phyloP scores from a whole-genome alignment of 148 eudicot species.

The Vaccinium vitisidaea region DNA sequence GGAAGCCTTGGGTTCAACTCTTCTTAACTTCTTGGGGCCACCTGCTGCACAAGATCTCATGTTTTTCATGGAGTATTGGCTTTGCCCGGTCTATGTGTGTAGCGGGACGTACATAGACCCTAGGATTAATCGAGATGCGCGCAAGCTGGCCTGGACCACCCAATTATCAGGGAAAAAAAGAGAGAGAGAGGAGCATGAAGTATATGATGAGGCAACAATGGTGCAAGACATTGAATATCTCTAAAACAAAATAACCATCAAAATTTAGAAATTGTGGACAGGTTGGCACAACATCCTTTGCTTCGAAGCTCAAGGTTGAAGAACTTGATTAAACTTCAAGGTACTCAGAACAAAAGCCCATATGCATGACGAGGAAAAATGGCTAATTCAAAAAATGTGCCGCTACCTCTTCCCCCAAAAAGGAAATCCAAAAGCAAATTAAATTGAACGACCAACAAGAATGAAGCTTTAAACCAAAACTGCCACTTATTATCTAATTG shows the following conservation, averaged over 20 bases:
- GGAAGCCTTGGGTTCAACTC: too few relatives aligned
- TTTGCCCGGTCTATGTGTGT: too few relatives aligned
- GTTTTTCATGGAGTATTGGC: too few relatives aligned
- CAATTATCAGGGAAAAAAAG: too few relatives aligned
- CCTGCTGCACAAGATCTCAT: too few relatives aligned
- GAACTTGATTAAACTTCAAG: neutral
- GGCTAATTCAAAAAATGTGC: neutral
- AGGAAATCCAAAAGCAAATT: neutral
- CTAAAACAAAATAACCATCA: slow-evolving; percentile 4
- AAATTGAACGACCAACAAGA: neutral
- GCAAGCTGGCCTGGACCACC: too few relatives aligned
- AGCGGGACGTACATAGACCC: too few relatives aligned
- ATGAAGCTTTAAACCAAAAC: neutral
- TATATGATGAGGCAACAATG: neutral
- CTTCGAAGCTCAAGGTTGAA: neutral
- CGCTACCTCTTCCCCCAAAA: neutral
- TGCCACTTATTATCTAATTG: neutral
- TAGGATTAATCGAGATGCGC: too few relatives aligned
- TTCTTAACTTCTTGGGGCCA: too few relatives aligned
- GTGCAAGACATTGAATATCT: neutral
- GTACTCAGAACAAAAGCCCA: neutral
- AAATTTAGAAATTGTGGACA: neutral
- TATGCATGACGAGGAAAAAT: neutral
- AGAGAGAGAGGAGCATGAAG: neutral
- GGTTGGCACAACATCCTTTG: neutral